Evolutionary conservation across 768 basidiomycete species (phyloP).

Genomic region (Russula virescens): DNA sequence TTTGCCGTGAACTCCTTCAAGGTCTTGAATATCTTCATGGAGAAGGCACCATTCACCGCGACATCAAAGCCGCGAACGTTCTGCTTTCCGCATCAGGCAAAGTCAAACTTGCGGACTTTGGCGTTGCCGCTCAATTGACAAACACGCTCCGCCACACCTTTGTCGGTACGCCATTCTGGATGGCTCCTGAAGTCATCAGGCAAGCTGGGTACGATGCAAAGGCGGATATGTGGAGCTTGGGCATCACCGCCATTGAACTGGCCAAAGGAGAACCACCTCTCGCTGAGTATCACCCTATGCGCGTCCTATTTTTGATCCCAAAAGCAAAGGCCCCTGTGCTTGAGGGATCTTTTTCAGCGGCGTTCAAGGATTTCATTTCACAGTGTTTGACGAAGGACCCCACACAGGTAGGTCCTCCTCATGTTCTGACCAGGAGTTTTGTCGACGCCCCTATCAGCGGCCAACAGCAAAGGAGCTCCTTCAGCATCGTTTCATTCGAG

Average conservation of each 20-base stretch:
- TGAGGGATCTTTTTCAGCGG: constrained; percentile 76
- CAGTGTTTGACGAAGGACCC: constrained; percentile 94
- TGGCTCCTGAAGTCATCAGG: constrained; percentile 97
- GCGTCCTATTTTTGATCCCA: constrained; percentile 95
- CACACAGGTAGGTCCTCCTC: constrained; percentile 41
- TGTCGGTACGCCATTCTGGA: constrained; percentile 96
- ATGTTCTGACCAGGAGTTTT: background rate
- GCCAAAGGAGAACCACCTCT: constrained; percentile 95
- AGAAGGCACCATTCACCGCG: constrained; percentile 95
- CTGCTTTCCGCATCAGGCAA: constrained; percentile 84
- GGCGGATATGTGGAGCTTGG: constrained; percentile 97
- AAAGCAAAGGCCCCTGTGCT: constrained; percentile 91
- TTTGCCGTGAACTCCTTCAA: constrained; percentile 86
- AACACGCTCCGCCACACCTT: constrained; percentile 94
- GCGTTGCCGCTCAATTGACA: constrained; percentile 95
- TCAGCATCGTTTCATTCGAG: constrained; percentile 87
- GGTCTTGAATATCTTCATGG: constrained; percentile 96
- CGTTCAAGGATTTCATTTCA: constrained; percentile 91
- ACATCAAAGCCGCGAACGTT: constrained; percentile 98
- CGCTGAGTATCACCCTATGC: constrained; percentile 97
- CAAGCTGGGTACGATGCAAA: constrained; percentile 95
- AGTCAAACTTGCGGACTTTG: constrained; percentile 98
- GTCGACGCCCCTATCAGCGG: constrained; percentile 47
- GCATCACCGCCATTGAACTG: constrained; percentile 98
- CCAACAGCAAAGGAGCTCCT: constrained; percentile 89